phyloP scores from a whole-genome alignment of 768 basidiomycete genomes.

The Tylopilus rubrobrunneus region DNA sequence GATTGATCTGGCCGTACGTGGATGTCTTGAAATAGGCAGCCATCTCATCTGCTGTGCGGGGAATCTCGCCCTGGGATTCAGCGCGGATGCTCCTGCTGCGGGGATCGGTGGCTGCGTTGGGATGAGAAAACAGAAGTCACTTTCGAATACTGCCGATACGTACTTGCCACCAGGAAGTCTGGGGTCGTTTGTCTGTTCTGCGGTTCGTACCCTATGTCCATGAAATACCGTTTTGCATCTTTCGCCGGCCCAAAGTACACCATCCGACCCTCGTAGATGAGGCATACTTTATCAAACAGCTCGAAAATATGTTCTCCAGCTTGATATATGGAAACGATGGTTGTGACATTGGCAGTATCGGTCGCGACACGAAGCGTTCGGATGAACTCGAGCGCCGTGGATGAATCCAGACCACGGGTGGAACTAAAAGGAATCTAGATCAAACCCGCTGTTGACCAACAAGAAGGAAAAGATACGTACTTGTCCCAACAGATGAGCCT shows the following conservation, averaged over 20 bases:
- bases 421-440: conserved; percentile 39
- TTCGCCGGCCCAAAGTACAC: conserved; percentile 57
- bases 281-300: conserved; percentile 57
- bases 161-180: conserved; percentile 47
- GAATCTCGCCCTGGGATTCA: conserved; percentile 33
- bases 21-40: conserved; percentile 38
- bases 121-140: background rate
- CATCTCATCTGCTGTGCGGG: too few species aligned
- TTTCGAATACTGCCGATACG: background rate
- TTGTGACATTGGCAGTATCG: conserved; percentile 50
- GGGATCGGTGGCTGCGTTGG: conserved; percentile 49
- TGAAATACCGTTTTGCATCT: conserved; percentile 55
- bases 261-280: conserved; percentile 57
- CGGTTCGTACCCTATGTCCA: conserved; percentile 53
- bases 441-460: background rate
- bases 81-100: conserved; percentile 47
- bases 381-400: conserved; percentile 71
- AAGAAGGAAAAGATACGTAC: conserved; percentile 32
- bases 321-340: conserved; percentile 83
- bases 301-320: conserved; percentile 66
- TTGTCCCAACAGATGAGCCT: conserved; percentile 76
- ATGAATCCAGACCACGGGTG: conserved; percentile 62
- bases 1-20: conserved; percentile 38
- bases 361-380: conserved; percentile 62
- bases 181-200: conserved; percentile 58